Percentiles rank a stretch among this genome's conserved stretches.
phyloP scores from a whole-genome alignment of 371 early-diverging fungal genomes.

The Coemansia sp. region DNA sequence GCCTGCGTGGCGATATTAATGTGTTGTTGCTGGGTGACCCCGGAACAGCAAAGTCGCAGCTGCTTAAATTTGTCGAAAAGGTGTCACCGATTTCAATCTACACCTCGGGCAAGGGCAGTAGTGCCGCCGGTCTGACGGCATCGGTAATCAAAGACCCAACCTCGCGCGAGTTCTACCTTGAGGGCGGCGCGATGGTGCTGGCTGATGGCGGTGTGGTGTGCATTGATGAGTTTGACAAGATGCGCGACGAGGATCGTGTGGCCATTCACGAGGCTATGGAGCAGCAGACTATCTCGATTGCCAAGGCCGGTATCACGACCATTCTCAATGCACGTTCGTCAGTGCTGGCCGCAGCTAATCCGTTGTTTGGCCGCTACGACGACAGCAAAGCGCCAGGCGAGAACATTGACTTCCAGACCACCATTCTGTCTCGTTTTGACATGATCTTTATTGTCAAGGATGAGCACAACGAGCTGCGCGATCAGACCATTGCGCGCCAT shows the following conservation, averaged over 20 bases:
- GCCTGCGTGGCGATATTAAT: slow-evolving; percentile 98
- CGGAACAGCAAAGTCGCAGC: slow-evolving; percentile 98
- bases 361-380: slow-evolving; percentile 99
- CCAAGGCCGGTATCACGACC: slow-evolving; percentile 99
- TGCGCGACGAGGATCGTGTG: slow-evolving; percentile 99
- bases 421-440: slow-evolving; percentile 97
- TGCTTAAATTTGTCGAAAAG: slow-evolving; percentile 98
- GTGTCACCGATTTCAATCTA: slow-evolving; percentile 93
- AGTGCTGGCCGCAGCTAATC: slow-evolving; percentile 99
- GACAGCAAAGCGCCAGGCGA: slow-evolving; percentile 97
- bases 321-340: slow-evolving; percentile 97
- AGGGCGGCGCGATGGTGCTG: slow-evolving; percentile 99
- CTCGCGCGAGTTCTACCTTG: slow-evolving; percentile 94
- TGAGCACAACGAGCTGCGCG: slow-evolving; percentile 79
- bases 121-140: slow-evolving; percentile 89
- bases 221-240: slow-evolving; percentile 99
- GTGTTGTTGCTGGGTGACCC: slow-evolving; percentile 99
- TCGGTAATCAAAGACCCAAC: slow-evolving; percentile 69
- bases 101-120: slow-evolving; percentile 85
- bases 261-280: slow-evolving; percentile 99
- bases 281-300: slow-evolving; percentile 99
- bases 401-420: slow-evolving; percentile 99
- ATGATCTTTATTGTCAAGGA: slow-evolving; percentile 96
- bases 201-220: slow-evolving; percentile 99
- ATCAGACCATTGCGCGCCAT: slow-evolving; percentile 89